Base-by-base conservation (phyloP, 805 yeast genomes). In the Geotrichum ghanense region DNA sequence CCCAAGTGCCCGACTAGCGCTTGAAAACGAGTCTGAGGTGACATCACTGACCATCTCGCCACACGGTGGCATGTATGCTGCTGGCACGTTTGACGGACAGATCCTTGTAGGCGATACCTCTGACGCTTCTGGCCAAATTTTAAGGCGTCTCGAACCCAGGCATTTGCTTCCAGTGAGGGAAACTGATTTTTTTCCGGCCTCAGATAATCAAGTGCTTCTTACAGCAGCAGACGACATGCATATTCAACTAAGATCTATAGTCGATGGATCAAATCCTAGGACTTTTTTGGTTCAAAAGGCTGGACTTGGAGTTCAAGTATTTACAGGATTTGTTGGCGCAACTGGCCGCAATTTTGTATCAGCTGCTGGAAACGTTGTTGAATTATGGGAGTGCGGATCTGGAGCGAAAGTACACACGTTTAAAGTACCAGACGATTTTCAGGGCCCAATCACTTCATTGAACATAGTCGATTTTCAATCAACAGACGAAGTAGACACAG, bases 311-410 rank as follows among this genome's bases (percentile, higher is more conserved):
- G 61, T 61, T 2, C 62, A 70, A 12, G 65, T 81, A 10, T 73
- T 76, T 1, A 81, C 69, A 51, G 50, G 75, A 2, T 69, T 61
- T 2, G 54, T 81, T 50, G 63, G 83, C 17, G 88, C 78, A 0
- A 64, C 74, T 16, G 94, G 95, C 1, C 64, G 90, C 37, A 83
- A 83, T 56, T 66, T 85, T 49, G 51, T 81, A 17, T 72, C 81
- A 4, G 65, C 78, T 9, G 71, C 77, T 4, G 45, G 51, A 3
- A 84, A 58, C 44, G 85, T 85, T 0, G 66, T 81, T 1, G 68
- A 64, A 40, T 56, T 85, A 31, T 83, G 88, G 89, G 90, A 83
- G 54, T 75, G 86, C 58, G 80, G 83, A 0, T 56, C 72, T 1
- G 86, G 81, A 1, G 45, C 55, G 17, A 54, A 62, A 6, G 56